Base-by-base conservation (phyloP, 805 yeast genomes). In the Ogataea methanolica region DNA sequence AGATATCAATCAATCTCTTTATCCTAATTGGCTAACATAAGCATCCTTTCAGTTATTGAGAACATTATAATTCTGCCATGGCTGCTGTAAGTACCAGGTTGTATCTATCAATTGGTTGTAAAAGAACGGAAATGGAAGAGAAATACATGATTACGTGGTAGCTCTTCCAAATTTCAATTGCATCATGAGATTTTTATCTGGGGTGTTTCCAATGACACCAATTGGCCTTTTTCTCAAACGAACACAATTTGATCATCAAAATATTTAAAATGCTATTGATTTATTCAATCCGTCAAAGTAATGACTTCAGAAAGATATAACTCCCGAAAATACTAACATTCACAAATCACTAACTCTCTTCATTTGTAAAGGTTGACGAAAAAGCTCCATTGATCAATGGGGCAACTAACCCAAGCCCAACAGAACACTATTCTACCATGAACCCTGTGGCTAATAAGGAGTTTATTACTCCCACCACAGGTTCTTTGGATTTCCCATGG, bases 401-500 rank as follows among this genome's bases (percentile, higher is more conserved):
- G 17, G 41, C 43, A 31, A 14, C 22, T 5, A 42, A 39, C 14
- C 16, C 44, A 17, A 33, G 9, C 8, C 4, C 22, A 14, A 22
- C 23, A 34, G 22, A 26, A 9, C 31, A 26, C 31, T 12, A 26
- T 9, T 26, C 31, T 9, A 26, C 31, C 12, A 26, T 26, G 31
- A 26, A 26, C 9, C 31, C 31, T 26, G 11, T 9, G 9, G 31
- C 31, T 26, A 26, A 35, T n/a, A 21, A 42, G 8, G 23, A 34
- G 16, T 36, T 42, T 5, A 35, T 50, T 33, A 33, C 17, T 7
- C 56, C 56, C 2, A 38, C 37, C 5, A 23, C 17, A 1, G 61
- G 59, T 4, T 33, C 54, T 3, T 31, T 56, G 15, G 59, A 56
- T 33, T 68, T 69, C 49, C 66, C 68, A 2, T 69, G 73, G 73